Conservation (phyloP, 2,329 filamentous ascomycete species). For the Chrysoporthe puriensis region DNA sequence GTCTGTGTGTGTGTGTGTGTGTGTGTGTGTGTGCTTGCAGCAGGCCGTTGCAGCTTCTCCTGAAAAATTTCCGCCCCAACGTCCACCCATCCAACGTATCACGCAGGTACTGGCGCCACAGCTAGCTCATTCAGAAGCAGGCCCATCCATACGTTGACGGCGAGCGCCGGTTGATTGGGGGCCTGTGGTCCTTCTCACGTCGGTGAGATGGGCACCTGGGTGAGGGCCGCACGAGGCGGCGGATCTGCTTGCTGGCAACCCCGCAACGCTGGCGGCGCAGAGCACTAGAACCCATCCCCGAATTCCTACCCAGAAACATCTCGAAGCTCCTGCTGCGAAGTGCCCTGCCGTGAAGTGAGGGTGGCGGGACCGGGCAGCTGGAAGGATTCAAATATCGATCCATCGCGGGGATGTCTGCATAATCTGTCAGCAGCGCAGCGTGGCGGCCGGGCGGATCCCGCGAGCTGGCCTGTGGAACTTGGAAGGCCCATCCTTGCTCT, state of each 20-base stretch:
- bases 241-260: not conserved
- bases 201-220: not conserved
- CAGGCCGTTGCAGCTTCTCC: not conserved
- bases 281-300: not conserved
- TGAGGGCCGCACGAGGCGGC: not conserved
- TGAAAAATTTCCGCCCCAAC: slow-evolving; percentile 3
- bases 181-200: not conserved
- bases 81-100: not conserved
- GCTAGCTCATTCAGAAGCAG: not conserved
- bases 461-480: not conserved
- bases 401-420: slow-evolving; percentile 17
- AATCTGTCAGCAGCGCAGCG: slow-evolving; percentile 13
- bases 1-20: not conserved
- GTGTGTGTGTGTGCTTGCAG: not conserved
- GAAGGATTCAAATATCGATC: slow-evolving; percentile 17
- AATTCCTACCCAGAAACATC: not conserved
- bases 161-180: not conserved
- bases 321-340: not conserved
- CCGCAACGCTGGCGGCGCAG: not conserved
- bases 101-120: slow-evolving; percentile 5
- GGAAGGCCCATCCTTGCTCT: not conserved
- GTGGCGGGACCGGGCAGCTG: not conserved
- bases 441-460: slow-evolving; percentile 8
- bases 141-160: not conserved
- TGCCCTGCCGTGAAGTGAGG: not conserved